A percentile compares a stretch with the other conserved stretches of the same genome.
Evolutionary conservation across 2,329 filamentous ascomycete genomes (phyloP).

Genomic region (Phyllosticta capitalensis): DNA sequence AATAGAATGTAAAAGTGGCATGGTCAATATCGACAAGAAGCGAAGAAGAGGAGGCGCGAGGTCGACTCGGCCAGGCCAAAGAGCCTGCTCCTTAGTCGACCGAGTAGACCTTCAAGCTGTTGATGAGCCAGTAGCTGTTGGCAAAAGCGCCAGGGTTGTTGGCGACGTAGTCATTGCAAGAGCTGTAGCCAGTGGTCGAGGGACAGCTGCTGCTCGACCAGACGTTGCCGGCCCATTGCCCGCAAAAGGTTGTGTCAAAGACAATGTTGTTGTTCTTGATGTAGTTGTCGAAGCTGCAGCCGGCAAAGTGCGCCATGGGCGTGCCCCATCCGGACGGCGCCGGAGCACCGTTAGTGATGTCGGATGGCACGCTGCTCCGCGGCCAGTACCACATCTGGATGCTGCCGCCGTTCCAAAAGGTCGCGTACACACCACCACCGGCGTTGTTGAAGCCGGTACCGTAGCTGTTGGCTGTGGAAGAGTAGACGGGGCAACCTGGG

Average conservation of each 20-base stretch:
- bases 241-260: constrained; percentile 46
- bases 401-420: constrained; percentile 31
- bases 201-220: constrained; percentile 28
- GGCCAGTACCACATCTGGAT: constrained; percentile 42
- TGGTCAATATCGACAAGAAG: background rate
- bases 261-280: constrained; percentile 32
- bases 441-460: constrained; percentile 31
- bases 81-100: constrained; percentile 1
- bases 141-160: constrained; percentile 27
- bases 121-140: constrained; percentile 31
- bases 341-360: constrained; percentile 32
- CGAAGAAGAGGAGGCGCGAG: background rate
- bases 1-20: background rate
- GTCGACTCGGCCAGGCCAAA: background rate
- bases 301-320: constrained; percentile 30
- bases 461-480: constrained; percentile 22
- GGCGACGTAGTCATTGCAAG: constrained; percentile 30
- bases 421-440: constrained; percentile 36
- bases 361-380: constrained; percentile 29
- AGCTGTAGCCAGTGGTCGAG: constrained; percentile 18
- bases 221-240: constrained; percentile 44
- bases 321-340: constrained; percentile 34
- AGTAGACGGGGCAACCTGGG: constrained; percentile 23
- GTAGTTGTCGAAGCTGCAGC: constrained; percentile 27
- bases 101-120: constrained; percentile 29